These are phyloP conservation scores for Paraurostyla sp. DNA, from an alignment of 73 alveolate genomes.

Conservation along the genomic window DNA sequence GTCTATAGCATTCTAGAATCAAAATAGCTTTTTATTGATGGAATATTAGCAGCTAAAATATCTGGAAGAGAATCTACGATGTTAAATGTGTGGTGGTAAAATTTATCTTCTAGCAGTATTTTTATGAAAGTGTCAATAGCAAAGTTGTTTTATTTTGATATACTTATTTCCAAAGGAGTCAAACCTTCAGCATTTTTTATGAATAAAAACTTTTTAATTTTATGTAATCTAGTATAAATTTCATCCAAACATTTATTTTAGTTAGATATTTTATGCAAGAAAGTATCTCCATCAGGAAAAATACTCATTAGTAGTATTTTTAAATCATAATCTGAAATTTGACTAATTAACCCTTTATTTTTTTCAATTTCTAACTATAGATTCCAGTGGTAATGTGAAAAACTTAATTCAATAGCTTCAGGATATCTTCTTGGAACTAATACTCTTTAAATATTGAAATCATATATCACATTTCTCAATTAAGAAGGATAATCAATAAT, in stretches of 20 bases:
- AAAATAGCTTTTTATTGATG: not conserved
- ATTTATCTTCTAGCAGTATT: not conserved
- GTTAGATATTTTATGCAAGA: not conserved
- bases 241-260: too few species aligned
- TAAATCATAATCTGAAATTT: not conserved
- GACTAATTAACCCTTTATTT: not conserved
- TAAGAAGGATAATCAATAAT: too few species aligned
- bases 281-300: constrained; percentile 42
- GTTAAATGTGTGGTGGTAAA: not conserved
- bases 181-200: not conserved
- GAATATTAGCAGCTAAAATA: not conserved
- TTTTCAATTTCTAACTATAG: not conserved
- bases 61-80: constrained; percentile 5
- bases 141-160: not conserved
- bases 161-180: not conserved
- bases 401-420: constrained; percentile 2
- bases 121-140: constrained; percentile 1
- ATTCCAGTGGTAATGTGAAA: constrained; percentile 1
- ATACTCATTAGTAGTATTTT: not conserved
- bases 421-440: not conserved
- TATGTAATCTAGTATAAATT: too few species aligned
- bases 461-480: not conserved
- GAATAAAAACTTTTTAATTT: not conserved
- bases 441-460: not conserved
- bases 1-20: not conserved